phyloP scores from a whole-genome alignment of 441 rosid genomes.

The Bocquillonia castaneifolia region DNA sequence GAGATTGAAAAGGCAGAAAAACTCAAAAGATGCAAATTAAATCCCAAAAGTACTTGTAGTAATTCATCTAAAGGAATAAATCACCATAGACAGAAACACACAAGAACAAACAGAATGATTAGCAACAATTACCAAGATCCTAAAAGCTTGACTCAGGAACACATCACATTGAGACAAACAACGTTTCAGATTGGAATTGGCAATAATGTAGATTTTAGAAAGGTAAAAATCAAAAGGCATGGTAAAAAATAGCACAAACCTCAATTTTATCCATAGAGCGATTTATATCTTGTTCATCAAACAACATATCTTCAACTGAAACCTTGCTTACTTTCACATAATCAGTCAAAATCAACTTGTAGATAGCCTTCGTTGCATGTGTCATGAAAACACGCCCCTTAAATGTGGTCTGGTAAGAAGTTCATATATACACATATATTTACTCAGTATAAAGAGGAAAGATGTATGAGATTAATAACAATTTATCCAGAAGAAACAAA shows the following conservation, averaged over 20 bases:
- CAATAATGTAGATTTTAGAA: background rate
- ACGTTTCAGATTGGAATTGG: background rate
- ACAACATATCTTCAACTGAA: constrained; percentile 88
- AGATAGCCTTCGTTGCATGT: constrained; percentile 89
- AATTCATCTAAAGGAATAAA: background rate
- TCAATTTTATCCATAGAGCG: constrained; percentile 90
- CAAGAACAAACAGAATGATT: background rate
- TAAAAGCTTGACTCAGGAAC: background rate
- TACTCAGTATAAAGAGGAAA: constrained; percentile 15
- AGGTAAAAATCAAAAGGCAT: background rate
- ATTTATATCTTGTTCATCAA: constrained; percentile 75
- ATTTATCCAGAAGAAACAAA: constrained; percentile 25
- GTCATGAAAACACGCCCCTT: constrained; percentile 90
- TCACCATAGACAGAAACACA: background rate
- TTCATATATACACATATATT: constrained; percentile 13
- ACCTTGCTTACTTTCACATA: constrained; percentile 93
- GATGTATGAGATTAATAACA: background rate
- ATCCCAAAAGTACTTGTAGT: background rate
- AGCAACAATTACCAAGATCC: background rate
- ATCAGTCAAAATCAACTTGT: constrained; percentile 72
- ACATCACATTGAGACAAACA: background rate
- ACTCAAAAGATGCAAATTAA: background rate
- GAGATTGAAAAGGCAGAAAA: background rate
- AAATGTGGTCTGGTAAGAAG: constrained; percentile 69
- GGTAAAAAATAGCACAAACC: constrained; percentile 34